Base-by-base conservation (phyloP, 2,329 filamentous ascomycete genomes). In the Parastagonospora avenae region DNA sequence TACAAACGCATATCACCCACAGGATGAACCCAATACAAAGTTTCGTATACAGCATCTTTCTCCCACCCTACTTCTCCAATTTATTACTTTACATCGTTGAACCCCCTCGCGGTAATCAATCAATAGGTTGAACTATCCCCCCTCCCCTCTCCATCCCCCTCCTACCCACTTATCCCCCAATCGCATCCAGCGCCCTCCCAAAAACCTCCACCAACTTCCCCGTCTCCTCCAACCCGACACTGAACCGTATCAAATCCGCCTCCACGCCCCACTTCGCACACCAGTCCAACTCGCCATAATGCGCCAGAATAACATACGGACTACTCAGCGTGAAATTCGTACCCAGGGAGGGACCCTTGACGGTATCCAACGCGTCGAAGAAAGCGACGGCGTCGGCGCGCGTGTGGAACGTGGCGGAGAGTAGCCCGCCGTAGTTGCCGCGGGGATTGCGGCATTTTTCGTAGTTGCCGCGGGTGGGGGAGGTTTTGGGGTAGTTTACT, bases 271-370 rank as follows among this genome's bases (percentile, higher is more conserved):
- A 93, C 52, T 86, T 80, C 24, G 83, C 85, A 37, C 90, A 91
- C 81, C 94, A 99, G n/a, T 92, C 87, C 36, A 97, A 74, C 78
- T 99, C 94, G 39, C 83, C 80, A 66, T 94, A 99, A 74, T 99
- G 94, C 4, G 94, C 94, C 29, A 99, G 76, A 30, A 99, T 79
- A 16, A 94, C 91, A 72, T 96, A 99, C 0, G 94, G 94, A 42
- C 88, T 96, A 50, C 88, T 88, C 32, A 99, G 79, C 0, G 94
- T 97, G 71, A 99, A 99, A 74, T 99, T 99, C 0, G 94, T 97
- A 2, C 94, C 94, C 42, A 99, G 79, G 74, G 92, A 97, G 0
- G 94, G 94, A 0, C 94, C 94, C 74, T 99, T 99, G 33, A 91
- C 87, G 1, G 92, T 94, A 55, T 95, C 86, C 12, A 99, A 77